Evolutionary conservation across 306 rosid genomes (phyloP), one percentile per base, ranked within the genome.

Genomic region (Cicer judaicum): DNA sequence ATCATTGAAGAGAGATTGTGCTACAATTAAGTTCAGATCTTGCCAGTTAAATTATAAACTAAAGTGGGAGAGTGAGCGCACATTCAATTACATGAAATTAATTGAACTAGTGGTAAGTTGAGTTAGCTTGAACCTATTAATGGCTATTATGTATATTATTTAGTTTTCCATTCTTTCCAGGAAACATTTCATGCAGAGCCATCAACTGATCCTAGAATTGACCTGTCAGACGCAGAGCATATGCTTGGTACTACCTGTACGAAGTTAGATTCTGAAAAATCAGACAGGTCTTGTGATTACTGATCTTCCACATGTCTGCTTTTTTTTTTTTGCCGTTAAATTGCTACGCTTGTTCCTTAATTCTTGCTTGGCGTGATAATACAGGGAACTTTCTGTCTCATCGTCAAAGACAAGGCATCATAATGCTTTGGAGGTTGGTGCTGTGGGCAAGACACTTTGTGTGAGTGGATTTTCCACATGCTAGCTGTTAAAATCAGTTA

Each of bases 311-410:
- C 56, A 7, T 19, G 44, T 36, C 36, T 29, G 29, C 41, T 61
- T 57, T 60, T 49, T 38, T 52, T 52, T n/a, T 34, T 34, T 55
- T 72, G 19, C 10, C 63, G 36, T 59, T 21, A 60, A 75, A 21
- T 47, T 44, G 15, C n/a, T 69, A 16, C 19, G 21, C 50, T 7
- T 38, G 44, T 8, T 65, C 41, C 52, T 38, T 48, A 69, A 59
- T 61, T 62, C 52, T 13, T 59, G 39, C 53, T 47, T 2, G 71
- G 38, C 69, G 64, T 49, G 75, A 74, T 52, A 40, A 72, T 73
- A 11, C 82, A 93, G 97, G 98, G 76, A 85, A 69, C 84, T 74
- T 54, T 29, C 74, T 72, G 85, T 42, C 16, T 64, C 85, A 16
- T 86, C 87, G 48, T 64, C 90, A 74, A 79, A 82, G 42, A 73